These are phyloP conservation scores for Chlamydomonas reinhardtii DNA, from an alignment of 163 green algal species.

Conservation along the genomic window DNA sequence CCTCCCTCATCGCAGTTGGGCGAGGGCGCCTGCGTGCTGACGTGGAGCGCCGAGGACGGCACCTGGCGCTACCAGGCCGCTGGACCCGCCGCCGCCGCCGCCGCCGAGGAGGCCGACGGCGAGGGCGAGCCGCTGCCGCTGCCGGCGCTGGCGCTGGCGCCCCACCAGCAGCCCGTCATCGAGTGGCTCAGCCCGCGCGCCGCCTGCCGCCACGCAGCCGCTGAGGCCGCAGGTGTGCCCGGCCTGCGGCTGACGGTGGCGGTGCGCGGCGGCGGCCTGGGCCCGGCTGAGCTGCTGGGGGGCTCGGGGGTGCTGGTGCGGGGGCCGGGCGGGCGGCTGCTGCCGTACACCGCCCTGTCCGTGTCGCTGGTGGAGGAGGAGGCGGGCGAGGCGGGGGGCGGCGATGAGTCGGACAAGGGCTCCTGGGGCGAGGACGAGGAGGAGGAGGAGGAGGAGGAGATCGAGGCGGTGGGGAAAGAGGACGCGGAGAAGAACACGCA, in stretches of 20 bases:
- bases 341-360: conserved; percentile 15
- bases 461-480: no score
- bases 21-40: background rate
- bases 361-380: background rate
- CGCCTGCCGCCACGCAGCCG: no score
- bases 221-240: no score
- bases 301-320: conserved; percentile 19
- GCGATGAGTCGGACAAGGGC: background rate
- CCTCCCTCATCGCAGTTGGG: no score
- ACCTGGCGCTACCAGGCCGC: no score
- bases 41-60: background rate
- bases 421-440: background rate
- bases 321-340: background rate
- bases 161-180: no score
- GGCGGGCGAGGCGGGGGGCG: background rate
- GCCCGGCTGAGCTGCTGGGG: conserved; percentile 17
- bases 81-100: background rate
- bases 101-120: background rate
- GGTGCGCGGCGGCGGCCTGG: background rate
- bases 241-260: background rate
- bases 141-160: background rate
- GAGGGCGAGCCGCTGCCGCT: no score
- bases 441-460: background rate
- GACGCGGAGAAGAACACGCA: no score
- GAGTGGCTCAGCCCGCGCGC: no score